A percentile compares a stretch with the other conserved stretches of the same genome.
phyloP scores from a whole-genome alignment of 768 basidiomycete species.

The Leccinum rimulosum region DNA sequence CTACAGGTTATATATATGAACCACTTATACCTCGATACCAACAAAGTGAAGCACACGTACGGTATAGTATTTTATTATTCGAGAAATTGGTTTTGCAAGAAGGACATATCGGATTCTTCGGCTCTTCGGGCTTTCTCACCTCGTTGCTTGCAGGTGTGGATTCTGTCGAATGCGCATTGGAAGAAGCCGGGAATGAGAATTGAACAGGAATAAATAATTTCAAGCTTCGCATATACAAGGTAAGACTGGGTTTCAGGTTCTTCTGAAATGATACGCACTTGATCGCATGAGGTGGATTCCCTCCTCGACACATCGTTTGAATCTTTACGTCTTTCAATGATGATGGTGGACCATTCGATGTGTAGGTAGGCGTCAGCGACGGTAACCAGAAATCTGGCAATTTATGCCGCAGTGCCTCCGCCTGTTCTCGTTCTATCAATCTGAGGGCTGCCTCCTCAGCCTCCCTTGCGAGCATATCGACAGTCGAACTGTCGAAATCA shows the following conservation, averaged over 20 bases:
- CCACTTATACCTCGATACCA: not conserved
- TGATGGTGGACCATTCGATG: slow-evolving; percentile 56
- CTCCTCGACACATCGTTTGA: slow-evolving; percentile 86
- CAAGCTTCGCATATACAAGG: slow-evolving; percentile 45
- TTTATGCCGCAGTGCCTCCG: slow-evolving; percentile 80
- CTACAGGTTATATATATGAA: slow-evolving; percentile 35
- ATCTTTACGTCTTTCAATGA: slow-evolving; percentile 80
- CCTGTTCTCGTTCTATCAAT: slow-evolving; percentile 81
- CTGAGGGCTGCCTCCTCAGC: slow-evolving; percentile 87
- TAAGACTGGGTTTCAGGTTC: not conserved
- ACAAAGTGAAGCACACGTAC: slow-evolving; percentile 42
- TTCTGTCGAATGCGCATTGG: slow-evolving; percentile 37
- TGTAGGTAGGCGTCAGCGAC: slow-evolving; percentile 82
- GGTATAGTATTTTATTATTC: slow-evolving; percentile 67
- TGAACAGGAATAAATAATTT: slow-evolving; percentile 82
- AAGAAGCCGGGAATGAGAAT: slow-evolving; percentile 55
- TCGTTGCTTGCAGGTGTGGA: slow-evolving; percentile 37
- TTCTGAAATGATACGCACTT: slow-evolving; percentile 48
- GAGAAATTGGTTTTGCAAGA: slow-evolving; percentile 85
- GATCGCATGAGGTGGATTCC: slow-evolving; percentile 73
- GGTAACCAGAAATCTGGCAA: slow-evolving; percentile 98
- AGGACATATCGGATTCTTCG: slow-evolving; percentile 70
- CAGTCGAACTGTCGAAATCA: slow-evolving; percentile 69
- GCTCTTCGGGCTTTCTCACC: slow-evolving; percentile 49
- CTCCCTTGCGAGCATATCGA: slow-evolving; percentile 69